These are phyloP conservation scores for Dictyostelium gargantuum DNA, from an alignment of 208 protist genomes.

Conservation along the genomic window DNA sequence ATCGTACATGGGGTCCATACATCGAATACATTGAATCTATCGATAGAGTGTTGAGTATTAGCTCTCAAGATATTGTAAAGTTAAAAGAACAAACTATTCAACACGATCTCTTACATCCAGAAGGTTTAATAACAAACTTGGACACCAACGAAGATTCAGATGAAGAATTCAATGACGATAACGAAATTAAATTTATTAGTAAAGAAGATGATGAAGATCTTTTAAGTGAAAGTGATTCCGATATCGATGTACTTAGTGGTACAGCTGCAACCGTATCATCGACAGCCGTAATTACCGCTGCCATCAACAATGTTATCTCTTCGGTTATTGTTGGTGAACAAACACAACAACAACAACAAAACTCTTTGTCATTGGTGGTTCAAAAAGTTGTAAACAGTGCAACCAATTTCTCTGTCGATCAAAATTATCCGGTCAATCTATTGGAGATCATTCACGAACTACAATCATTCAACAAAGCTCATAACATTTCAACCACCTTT, in stretches of 20 bases:
- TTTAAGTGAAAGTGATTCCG: not conserved
- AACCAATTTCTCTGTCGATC: not conserved
- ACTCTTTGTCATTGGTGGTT: not conserved
- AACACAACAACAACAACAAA: not conserved
- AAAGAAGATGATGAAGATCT: not conserved
- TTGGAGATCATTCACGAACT: not conserved
- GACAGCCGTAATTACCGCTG: not conserved
- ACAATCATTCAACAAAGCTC: not conserved
- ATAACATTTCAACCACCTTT: not conserved
- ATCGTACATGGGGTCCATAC: slow-evolving; percentile 66
- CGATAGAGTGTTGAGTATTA: not conserved
- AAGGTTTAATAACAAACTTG: not conserved
- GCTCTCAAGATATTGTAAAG: not conserved
- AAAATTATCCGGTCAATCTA: not conserved
- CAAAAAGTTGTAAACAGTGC: not conserved
- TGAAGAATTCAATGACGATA: not conserved
- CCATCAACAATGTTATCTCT: not conserved
- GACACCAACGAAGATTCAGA: not conserved
- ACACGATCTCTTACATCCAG: not conserved
- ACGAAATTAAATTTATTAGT: not conserved
- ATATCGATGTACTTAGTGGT: too few species aligned
- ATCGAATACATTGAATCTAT: not conserved
- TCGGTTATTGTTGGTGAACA: not conserved
- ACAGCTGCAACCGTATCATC: not conserved
- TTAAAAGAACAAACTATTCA: not conserved